Percentiles rank a stretch among this genome's conserved stretches.
These are phyloP conservation scores for Podospora tetraspora DNA, from an alignment of 495 filamentous ascomycete genomes.

Conservation along the genomic window DNA sequence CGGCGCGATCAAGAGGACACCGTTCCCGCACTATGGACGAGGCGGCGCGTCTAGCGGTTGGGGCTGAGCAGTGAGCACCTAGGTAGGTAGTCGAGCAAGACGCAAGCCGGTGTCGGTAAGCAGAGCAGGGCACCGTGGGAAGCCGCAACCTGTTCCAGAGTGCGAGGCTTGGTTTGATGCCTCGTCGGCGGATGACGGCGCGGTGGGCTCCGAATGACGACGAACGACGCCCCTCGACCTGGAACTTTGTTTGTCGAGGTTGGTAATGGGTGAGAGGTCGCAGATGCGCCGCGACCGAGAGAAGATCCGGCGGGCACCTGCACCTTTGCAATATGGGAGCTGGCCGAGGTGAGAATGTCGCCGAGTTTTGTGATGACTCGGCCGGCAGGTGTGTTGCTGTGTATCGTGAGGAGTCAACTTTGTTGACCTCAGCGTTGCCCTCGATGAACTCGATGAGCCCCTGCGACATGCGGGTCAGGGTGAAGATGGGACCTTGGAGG, in stretches of 20 bases:
- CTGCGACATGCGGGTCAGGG: background rate
- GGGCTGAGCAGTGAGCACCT: constrained; percentile 18
- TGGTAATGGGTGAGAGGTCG: background rate
- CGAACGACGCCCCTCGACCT: background rate
- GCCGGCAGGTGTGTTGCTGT: constrained; percentile 6
- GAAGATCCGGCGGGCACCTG: background rate
- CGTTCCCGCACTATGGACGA: background rate
- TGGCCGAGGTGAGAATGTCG: constrained; percentile 7
- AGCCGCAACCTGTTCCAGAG: background rate
- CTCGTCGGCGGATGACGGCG: background rate
- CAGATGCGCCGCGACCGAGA: background rate
- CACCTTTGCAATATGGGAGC: constrained; percentile 1
- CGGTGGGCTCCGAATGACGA: background rate
- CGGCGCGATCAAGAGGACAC: background rate
- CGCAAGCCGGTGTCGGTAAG: background rate
- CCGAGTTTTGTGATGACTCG: constrained; percentile 6
- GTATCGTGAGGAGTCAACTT: constrained; percentile 10
- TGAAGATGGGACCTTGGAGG: background rate
- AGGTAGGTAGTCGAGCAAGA: background rate
- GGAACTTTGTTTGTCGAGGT: background rate
- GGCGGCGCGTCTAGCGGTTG: constrained; percentile 17
- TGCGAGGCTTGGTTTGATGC: background rate
- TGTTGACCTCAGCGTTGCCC: background rate
- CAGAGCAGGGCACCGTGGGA: background rate
- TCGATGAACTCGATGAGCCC: background rate